Evolutionary conservation across 345 rosid species (phyloP), one percentile per base, ranked within the genome.

Genomic region (Acer saccharum): DNA sequence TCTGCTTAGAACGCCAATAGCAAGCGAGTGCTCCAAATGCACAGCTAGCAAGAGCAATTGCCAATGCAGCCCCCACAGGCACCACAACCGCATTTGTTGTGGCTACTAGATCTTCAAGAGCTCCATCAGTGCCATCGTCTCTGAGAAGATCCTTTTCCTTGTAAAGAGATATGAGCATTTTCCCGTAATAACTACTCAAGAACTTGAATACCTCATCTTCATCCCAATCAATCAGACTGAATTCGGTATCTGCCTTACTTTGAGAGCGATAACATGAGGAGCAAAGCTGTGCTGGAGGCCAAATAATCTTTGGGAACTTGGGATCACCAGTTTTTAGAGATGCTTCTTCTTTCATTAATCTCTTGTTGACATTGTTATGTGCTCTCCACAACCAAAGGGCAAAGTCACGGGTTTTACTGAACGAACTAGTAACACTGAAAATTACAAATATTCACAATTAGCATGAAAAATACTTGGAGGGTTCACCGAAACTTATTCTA

Each of bases 281-380:
- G 79, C 98, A 94, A 71, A 94, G 95, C 86, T 92, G 98, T 82
- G 81, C 89, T 57, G 95, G 93, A 72, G 99, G 99, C 99, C 99
- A 94, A 66, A 90, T 81, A 32, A 89, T 84, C 84, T 94, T 96
- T 39, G 98, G 99, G 86, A 89, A 94, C 87, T 86, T 91, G 50
- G 94, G 98, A 76, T 96, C 99, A 7, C 81, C 97, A 25, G 95
- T 92, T 79, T 87, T 87, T 0, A 92, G 83, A 83, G 98, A 87
- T 14, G 88, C 93, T 84, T 96, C 98, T 62, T 86, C 92, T 76
- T 90, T 89, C 86, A 85, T 85, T 77, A 96, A 81, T 83, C 99
- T 91, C 80, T 87, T 88, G 21, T 92, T 96, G 43, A 96, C 98
- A 83, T 87, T 76, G 80, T 96, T 96, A 86, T 96, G 99, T 60